Evolutionary conservation across 2,329 filamentous ascomycete genomes (phyloP).

Genomic region (Fusarium devonianum): DNA sequence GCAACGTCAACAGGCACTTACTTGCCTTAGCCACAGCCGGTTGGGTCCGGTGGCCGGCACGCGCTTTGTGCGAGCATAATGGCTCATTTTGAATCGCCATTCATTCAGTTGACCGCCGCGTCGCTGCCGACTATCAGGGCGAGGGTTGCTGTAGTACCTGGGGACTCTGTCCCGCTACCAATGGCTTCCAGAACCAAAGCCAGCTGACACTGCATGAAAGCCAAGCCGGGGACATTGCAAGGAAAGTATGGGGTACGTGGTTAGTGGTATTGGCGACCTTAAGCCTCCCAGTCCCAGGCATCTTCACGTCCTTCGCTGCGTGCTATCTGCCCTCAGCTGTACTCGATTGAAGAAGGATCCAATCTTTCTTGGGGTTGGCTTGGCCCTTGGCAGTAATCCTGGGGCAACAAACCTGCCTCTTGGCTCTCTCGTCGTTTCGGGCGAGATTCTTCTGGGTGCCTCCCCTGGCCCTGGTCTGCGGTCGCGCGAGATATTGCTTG

Average conservation of each 20-base stretch:
- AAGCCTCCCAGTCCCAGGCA: not conserved
- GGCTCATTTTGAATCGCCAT: no score
- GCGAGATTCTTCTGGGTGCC: not conserved
- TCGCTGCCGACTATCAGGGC: no score
- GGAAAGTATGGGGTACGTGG: slow-evolving; percentile 32
- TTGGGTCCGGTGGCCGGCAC: slow-evolving; percentile 1
- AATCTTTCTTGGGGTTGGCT: slow-evolving; percentile 2
- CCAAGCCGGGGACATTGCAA: slow-evolving; percentile 27
- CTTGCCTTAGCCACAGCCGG: no score
- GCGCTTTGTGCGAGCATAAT: not conserved
- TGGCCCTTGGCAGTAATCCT: slow-evolving; percentile 5
- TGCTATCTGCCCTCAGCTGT: not conserved
- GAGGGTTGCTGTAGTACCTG: not conserved
- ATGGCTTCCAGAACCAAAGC: slow-evolving; percentile 26
- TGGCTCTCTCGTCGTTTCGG: slow-evolving; percentile 2
- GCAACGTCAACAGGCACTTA: not conserved
- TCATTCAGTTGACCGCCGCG: no score
- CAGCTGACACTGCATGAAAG: slow-evolving; percentile 8
- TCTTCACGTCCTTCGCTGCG: not conserved
- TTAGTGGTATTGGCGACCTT: slow-evolving; percentile 20
- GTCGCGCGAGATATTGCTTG: not conserved
- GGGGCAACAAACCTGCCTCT: slow-evolving; percentile 2
- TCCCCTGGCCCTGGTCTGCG: not conserved
- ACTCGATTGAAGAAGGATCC: not conserved
- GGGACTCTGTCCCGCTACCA: slow-evolving; percentile 17